phyloP scores from a whole-genome alignment of 1,284 basidiomycete genomes.

The Ganoderma resinaceum region DNA sequence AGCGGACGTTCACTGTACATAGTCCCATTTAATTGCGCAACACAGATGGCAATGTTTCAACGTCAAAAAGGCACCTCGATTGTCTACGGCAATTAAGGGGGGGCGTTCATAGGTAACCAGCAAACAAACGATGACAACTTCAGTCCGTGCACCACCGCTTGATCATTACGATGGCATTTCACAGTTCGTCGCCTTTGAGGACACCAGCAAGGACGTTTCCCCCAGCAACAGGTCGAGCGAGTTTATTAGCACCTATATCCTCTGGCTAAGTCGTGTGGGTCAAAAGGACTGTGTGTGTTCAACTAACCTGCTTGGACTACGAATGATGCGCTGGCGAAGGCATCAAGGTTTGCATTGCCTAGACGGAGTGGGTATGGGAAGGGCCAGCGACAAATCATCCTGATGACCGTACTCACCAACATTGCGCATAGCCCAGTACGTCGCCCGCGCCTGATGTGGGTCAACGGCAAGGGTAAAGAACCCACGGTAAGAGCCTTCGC shows the following conservation, averaged over 20 bases:
- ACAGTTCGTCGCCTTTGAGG: constrained; percentile 35
- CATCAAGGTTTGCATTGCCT: constrained; percentile 56
- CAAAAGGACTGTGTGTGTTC: not conserved
- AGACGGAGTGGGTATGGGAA: not conserved
- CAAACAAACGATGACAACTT: not conserved
- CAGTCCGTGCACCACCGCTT: not conserved
- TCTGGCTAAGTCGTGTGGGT: not conserved
- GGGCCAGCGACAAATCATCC: not conserved
- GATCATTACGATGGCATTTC: not conserved
- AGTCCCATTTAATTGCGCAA: not conserved
- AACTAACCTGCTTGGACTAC: constrained; percentile 46
- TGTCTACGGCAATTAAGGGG: not conserved
- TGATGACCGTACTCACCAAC: constrained; percentile 45
- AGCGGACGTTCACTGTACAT: not conserved
- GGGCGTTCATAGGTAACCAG: not conserved
- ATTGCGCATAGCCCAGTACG: constrained; percentile 67
- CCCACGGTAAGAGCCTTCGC: constrained; percentile 67
- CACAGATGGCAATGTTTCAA: not conserved
- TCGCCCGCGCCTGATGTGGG: constrained; percentile 53
- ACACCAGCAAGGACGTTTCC: constrained; percentile 52
- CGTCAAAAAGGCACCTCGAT: not conserved
- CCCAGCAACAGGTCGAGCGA: constrained; percentile 62
- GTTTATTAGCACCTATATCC: constrained; percentile 50
- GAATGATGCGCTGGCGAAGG: constrained; percentile 55
- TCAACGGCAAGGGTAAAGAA: constrained; percentile 65